A percentile compares a stretch with the other conserved stretches of the same genome.
phyloP scores from a whole-genome alignment of 768 basidiomycete genomes.

The Boletales sp. region DNA sequence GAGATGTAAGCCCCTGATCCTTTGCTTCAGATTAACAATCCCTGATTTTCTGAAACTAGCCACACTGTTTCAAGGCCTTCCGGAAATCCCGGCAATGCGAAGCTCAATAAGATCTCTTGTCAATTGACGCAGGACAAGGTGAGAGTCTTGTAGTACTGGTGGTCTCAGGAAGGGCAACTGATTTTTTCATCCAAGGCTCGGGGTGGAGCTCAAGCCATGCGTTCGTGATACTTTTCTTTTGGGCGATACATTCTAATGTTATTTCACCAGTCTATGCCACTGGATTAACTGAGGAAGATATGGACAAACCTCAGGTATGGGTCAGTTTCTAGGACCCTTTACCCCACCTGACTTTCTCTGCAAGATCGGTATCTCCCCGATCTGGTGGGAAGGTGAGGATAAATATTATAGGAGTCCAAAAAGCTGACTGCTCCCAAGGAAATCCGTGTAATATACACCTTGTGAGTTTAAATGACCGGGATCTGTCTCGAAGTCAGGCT shows the following conservation, averaged over 20 bases:
- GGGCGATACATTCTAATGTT: not conserved
- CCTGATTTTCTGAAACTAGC: constrained; percentile 6
- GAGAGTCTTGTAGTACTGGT: constrained; percentile 2
- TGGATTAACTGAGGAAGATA: constrained; percentile 73
- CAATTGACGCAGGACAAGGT: constrained; percentile 79
- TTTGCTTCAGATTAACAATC: not conserved
- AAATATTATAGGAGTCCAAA: not conserved
- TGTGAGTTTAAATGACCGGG: too few species aligned
- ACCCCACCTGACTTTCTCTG: constrained; percentile 11
- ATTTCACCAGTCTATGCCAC: constrained; percentile 59
- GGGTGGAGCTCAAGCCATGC: constrained; percentile 84
- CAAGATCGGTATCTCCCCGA: constrained; percentile 81
- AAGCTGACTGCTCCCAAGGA: constrained; percentile 38
- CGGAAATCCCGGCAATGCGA: constrained; percentile 33
- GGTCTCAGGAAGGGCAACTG: not conserved
- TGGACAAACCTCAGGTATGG: constrained; percentile 77
- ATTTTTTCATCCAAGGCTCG: constrained; percentile 37
- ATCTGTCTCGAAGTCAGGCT: not conserved
- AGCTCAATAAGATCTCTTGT: constrained; percentile 72
- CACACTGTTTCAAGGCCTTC: constrained; percentile 20
- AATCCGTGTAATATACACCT: constrained; percentile 83
- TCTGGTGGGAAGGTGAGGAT: constrained; percentile 84
- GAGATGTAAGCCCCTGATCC: constrained; percentile 48
- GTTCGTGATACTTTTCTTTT: constrained; percentile 40
- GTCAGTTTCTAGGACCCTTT: not conserved